phyloP scores from a whole-genome alignment of 805 yeast genomes.

The Wickerhamiella musiphila region DNA sequence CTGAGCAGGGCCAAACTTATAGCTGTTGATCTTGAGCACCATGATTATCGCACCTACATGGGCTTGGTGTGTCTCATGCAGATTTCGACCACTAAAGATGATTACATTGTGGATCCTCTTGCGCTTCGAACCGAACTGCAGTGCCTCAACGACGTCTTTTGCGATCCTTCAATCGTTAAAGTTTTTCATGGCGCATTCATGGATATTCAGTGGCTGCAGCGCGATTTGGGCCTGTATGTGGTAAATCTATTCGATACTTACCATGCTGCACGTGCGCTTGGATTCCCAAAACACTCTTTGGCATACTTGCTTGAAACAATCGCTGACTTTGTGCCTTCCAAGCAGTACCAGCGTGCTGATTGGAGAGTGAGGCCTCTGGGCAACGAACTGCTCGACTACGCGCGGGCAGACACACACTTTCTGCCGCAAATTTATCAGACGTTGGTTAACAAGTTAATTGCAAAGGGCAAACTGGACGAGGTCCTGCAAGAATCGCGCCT shows the following conservation, averaged over 20 bases:
- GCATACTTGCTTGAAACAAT: slow-evolving; percentile 68
- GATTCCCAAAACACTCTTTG: slow-evolving; percentile 64
- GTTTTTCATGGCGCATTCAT: slow-evolving; percentile 92
- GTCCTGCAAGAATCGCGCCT: slow-evolving; percentile 61
- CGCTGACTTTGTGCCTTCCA: slow-evolving; percentile 75
- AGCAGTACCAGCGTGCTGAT: slow-evolving; percentile 89
- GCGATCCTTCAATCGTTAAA: slow-evolving; percentile 67
- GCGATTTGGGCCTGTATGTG: slow-evolving; percentile 81
- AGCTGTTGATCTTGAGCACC: slow-evolving; percentile 94
- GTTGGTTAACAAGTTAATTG: slow-evolving; percentile 44
- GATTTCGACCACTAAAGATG: slow-evolving; percentile 62
- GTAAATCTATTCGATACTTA: slow-evolving; percentile 86
- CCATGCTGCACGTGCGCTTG: slow-evolving; percentile 70
- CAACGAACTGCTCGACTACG: slow-evolving; percentile 61
- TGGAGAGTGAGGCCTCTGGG: slow-evolving; percentile 87
- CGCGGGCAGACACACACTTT: slow-evolving; percentile 91
- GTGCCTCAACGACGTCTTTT: slow-evolving; percentile 51
- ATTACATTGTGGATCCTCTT: slow-evolving; percentile 76
- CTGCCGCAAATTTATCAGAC: slow-evolving; percentile 63
- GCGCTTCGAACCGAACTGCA: slow-evolving; percentile 56
- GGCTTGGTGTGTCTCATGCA: slow-evolving; percentile 92
- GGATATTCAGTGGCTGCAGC: slow-evolving; percentile 94
- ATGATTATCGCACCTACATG: slow-evolving; percentile 74
- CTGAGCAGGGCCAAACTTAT: slow-evolving; percentile 39
- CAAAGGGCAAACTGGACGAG: slow-evolving; percentile 24